Conservation (phyloP, 345 rosid genomes). For the Murraya koenigii region DNA sequence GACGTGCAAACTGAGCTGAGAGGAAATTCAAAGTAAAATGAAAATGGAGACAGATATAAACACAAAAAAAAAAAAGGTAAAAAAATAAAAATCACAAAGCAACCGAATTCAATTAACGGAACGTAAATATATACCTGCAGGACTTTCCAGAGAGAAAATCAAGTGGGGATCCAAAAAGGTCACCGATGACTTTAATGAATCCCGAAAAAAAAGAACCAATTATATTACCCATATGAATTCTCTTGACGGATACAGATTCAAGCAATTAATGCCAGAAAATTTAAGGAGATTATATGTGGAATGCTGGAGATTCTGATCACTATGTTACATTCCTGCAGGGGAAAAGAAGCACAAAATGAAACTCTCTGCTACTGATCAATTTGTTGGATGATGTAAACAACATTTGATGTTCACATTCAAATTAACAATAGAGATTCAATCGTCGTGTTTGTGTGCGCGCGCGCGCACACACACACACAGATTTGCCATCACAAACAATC, state of each 20-base stretch:
- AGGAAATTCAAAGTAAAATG: neutral
- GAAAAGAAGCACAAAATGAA: neutral
- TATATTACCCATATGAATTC: slow-evolving; percentile 31
- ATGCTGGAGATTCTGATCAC: neutral
- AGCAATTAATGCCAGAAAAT: neutral
- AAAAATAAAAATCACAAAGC: neutral
- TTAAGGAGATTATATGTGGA: too few species aligned
- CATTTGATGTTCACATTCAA: neutral
- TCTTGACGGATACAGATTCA: neutral
- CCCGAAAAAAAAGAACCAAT: slow-evolving; percentile 45
- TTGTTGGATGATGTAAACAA: neutral
- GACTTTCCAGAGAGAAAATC: slow-evolving; percentile 56
- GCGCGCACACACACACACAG: too few species aligned
- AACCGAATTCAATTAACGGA: neutral
- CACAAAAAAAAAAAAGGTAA: neutral
- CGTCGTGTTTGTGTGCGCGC: too few species aligned
- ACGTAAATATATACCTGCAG: slow-evolving; percentile 37
- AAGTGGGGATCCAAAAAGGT: slow-evolving; percentile 48
- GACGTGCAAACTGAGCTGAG: slow-evolving; percentile 45
- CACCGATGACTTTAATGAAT: slow-evolving; percentile 25
- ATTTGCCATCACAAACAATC: too few species aligned
- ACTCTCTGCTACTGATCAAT: neutral
- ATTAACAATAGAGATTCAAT: too few species aligned
- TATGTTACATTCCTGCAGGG: neutral
- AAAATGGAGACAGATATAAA: neutral